phyloP scores from a whole-genome alignment of 2,329 filamentous ascomycete genomes.

The Pseudodiploospora longispora region DNA sequence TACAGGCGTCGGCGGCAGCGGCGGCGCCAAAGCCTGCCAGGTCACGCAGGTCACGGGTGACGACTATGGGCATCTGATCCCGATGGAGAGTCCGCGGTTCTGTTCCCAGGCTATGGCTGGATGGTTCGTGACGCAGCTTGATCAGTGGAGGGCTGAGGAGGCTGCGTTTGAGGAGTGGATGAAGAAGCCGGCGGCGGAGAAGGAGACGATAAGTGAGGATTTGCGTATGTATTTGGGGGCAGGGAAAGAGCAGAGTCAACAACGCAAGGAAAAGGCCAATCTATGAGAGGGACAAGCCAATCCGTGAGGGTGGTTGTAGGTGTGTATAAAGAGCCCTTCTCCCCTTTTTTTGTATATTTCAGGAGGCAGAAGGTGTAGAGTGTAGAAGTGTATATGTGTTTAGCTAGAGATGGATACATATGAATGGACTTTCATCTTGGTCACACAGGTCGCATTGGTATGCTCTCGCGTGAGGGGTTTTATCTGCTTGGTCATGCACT shows the following conservation, averaged over 20 bases:
- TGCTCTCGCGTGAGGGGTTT: too few species aligned
- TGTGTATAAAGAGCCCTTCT: too few species aligned
- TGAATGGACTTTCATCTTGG: too few species aligned
- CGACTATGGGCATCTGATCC: slow-evolving; percentile 68
- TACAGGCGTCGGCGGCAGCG: slow-evolving; percentile 56
- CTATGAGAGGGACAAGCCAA: slow-evolving; percentile 13
- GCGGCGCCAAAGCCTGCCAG: slow-evolving; percentile 53
- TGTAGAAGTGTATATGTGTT: too few species aligned
- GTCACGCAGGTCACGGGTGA: slow-evolving; percentile 60
- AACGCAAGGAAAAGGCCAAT: slow-evolving; percentile 15
- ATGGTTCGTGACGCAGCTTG: slow-evolving; percentile 51
- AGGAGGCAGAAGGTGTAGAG: too few species aligned
- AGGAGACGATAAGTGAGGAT: slow-evolving; percentile 41
- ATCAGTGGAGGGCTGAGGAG: slow-evolving; percentile 50
- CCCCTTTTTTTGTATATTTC: too few species aligned
- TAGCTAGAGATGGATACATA: too few species aligned
- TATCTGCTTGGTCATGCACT: too few species aligned
- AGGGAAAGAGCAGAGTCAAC: slow-evolving; percentile 10
- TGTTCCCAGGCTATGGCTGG: slow-evolving; percentile 53
- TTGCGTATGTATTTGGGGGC: slow-evolving; percentile 44
- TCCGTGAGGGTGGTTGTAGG: too few species aligned
- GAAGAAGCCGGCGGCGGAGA: slow-evolving; percentile 40
- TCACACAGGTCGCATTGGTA: too few species aligned
- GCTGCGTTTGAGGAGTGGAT: slow-evolving; percentile 49
- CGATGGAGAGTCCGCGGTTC: slow-evolving; percentile 66